Base-by-base conservation (phyloP, 176 grass and related monocot species). In the Musa itinerans region DNA sequence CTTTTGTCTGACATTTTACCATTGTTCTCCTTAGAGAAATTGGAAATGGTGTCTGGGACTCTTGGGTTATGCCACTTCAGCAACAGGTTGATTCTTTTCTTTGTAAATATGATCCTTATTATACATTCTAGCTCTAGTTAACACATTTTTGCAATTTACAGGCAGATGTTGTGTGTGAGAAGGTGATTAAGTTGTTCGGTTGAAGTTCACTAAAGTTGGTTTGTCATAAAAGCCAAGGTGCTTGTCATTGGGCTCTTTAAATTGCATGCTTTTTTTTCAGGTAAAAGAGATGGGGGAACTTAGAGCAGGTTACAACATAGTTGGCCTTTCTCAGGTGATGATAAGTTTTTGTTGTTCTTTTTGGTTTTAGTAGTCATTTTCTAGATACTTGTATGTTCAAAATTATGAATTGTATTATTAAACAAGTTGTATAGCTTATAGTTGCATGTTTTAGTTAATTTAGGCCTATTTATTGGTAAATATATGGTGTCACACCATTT, bases 301-400 rank as follows among this genome's bases (percentile, higher is more conserved):
- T 11, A 82, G 81, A 8, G 61, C 76, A 79, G 92, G 92, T 79
- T 96, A 88, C 87, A 96, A 71, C 76, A 92, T 96, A 63, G 57
- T 96, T 69, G 92, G 89, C 53, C 87, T 96, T 68, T 96, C 92
- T 78, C 92, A 92, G 92, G 92, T 96, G 69, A 11, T 74, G 74
- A 80, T 61, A 64, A 82, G 7, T 64, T 16, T 64, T 24, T 64
- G 62, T 19, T 24, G 10, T 9, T 64, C 10, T 24, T 23, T 24
- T 24, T 24, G 10, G n/a, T 21, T 64, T 2, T 16, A 11, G 10
- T 64, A 11, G 24, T 24, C 62, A 64, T 21, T 19, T 64, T 21
- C 62, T 23, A 24, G 58, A 20, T 4, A 62, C 17, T 1, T 62
- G 58, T 62, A 19, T 20, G 7, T 8, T 43, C 34, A 43, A 6